phyloP scores from a whole-genome alignment of 176 grass and related monocot genomes.

The Raddia guianensis region DNA sequence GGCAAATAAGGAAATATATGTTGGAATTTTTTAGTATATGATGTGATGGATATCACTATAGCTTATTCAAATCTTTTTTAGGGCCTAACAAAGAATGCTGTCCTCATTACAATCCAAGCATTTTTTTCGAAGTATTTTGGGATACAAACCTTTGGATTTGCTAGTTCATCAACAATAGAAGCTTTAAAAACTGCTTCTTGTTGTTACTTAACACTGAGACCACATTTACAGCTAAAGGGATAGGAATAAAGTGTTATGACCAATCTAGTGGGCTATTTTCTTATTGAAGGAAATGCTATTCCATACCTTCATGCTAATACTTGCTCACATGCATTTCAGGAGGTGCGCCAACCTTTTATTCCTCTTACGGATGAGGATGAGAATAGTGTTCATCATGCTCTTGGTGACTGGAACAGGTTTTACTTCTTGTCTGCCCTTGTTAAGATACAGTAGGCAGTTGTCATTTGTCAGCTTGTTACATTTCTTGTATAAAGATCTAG shows the following conservation, averaged over 20 bases:
- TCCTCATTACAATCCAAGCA: neutral
- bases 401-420: conserved; percentile 62
- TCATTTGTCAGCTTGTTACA: neutral
- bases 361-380: conserved; percentile 73
- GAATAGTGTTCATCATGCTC: conserved; percentile 45
- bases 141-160: neutral
- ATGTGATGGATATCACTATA: neutral
- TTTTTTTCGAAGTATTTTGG: neutral
- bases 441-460: neutral
- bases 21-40: neutral
- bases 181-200: neutral
- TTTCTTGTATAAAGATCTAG: conserved; percentile 7
- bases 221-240: conserved; percentile 9
- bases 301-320: neutral
- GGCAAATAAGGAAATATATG: neutral
- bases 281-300: conserved; percentile 7
- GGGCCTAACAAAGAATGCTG: neutral
- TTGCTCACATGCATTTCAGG: conserved; percentile 36
- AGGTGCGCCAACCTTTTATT: conserved; percentile 52
- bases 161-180: conserved; percentile 14
- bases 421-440: conserved; percentile 30
- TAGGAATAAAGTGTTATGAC: neutral
- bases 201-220: neutral
- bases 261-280: neutral
- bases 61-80: neutral